phyloP scores from a whole-genome alignment of 257 asterid species.

The Ilex asprella region DNA sequence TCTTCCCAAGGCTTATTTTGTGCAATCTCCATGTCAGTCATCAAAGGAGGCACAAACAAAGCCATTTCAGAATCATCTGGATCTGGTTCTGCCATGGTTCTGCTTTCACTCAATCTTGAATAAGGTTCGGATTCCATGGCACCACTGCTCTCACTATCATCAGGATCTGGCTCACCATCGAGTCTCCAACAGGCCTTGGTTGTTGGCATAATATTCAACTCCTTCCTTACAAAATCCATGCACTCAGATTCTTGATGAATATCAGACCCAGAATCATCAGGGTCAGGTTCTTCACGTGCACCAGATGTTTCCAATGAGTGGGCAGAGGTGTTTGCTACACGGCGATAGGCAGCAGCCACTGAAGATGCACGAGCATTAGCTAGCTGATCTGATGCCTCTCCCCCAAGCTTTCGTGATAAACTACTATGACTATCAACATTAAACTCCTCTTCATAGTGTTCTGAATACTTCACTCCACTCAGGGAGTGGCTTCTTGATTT shows the following conservation, averaged over 20 bases:
- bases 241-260: conserved; percentile 13
- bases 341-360: conserved; percentile 72
- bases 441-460: conserved; percentile 38
- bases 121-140: conserved; percentile 27
- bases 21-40: not conserved
- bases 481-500: conserved; percentile 67
- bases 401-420: conserved; percentile 68
- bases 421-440: conserved; percentile 20
- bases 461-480: conserved; percentile 30
- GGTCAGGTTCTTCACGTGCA: conserved; percentile 29
- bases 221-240: conserved; percentile 1
- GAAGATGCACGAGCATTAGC: conserved; percentile 71
- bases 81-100: conserved; percentile 8
- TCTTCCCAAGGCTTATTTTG: conserved; percentile 15
- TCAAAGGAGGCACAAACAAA: conserved; percentile 12
- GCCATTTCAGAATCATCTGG: conserved; percentile 15
- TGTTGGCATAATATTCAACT: conserved; percentile 6
- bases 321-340: conserved; percentile 39
- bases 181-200: conserved; percentile 22
- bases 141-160: conserved; percentile 20
- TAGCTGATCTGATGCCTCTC: conserved; percentile 32
- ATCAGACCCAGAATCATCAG: conserved; percentile 8
- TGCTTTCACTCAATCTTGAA: conserved; percentile 9
- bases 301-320: conserved; percentile 20
- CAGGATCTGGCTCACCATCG: conserved; percentile 21